These are phyloP conservation scores for Dioszegia crocea DNA, from an alignment of 768 basidiomycete genomes.

Conservation along the genomic window DNA sequence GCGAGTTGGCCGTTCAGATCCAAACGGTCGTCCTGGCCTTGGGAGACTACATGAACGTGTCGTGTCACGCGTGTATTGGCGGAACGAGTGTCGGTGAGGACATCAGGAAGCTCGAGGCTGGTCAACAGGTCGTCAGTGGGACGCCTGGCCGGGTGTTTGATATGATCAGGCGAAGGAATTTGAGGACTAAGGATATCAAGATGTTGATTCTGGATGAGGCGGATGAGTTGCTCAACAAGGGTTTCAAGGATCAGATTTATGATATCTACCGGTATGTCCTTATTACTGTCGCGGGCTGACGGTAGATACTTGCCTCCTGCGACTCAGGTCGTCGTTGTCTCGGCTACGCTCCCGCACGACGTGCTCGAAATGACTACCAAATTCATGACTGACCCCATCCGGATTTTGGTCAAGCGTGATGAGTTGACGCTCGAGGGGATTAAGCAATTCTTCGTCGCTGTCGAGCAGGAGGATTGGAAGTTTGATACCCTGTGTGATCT, in stretches of 20 bases:
- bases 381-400: slow-evolving; percentile 94
- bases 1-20: slow-evolving; percentile 97
- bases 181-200: slow-evolving; percentile 94
- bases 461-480: slow-evolving; percentile 99
- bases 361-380: slow-evolving; percentile 99
- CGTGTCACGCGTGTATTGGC: slow-evolving; percentile 97
- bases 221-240: slow-evolving; percentile 93
- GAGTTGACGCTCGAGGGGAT: slow-evolving; percentile 84
- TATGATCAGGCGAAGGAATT: slow-evolving; percentile 91
- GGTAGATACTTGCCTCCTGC: slow-evolving; percentile 69
- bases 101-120: slow-evolving; percentile 93
- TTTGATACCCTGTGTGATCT: slow-evolving; percentile 96
- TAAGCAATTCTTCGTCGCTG: slow-evolving; percentile 66
- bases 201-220: slow-evolving; percentile 57
- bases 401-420: slow-evolving; percentile 98
- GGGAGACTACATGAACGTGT: slow-evolving; percentile 98
- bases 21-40: slow-evolving; percentile 93
- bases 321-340: slow-evolving; percentile 93
- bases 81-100: slow-evolving; percentile 97
- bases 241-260: slow-evolving; percentile 99
- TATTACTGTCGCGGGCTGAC: background rate
- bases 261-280: slow-evolving; percentile 82
- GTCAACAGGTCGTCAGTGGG: slow-evolving; percentile 94
- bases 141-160: slow-evolving; percentile 98
- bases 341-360: slow-evolving; percentile 92